phyloP scores from a whole-genome alignment of 1,284 basidiomycete species.

The Takashimella koratensis region DNA sequence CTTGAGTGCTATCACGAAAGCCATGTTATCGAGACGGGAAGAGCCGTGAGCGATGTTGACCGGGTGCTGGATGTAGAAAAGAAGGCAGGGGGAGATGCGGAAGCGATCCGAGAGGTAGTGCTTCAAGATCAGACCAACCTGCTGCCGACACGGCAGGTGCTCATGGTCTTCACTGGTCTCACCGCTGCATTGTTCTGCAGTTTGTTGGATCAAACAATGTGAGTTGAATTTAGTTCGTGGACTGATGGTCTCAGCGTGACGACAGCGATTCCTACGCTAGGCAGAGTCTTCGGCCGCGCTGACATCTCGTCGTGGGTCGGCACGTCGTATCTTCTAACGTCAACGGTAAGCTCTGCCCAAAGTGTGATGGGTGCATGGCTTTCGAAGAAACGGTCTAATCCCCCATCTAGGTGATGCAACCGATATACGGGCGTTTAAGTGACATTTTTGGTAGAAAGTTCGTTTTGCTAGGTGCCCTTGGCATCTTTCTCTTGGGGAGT shows the following conservation, averaged over 20 bases:
- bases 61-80: too few species aligned
- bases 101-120: too few species aligned
- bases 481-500: constrained; percentile 56
- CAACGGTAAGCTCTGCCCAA: too few species aligned
- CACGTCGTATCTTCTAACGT: constrained; percentile 29
- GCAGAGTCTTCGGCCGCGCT: constrained; percentile 61
- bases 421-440: constrained; percentile 61
- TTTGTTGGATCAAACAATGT: constrained; percentile 50
- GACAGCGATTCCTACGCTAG: constrained; percentile 64
- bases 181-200: constrained; percentile 54
- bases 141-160: constrained; percentile 61
- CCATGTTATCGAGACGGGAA: too few species aligned
- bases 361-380: too few species aligned
- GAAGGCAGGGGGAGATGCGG: too few species aligned
- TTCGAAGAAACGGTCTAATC: too few species aligned
- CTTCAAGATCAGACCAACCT: constrained; percentile 71
- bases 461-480: constrained; percentile 53
- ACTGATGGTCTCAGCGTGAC: constrained; percentile 57
- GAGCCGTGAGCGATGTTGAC: too few species aligned
- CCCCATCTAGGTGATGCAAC: too few species aligned
- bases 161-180: constrained; percentile 60
- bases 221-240: constrained; percentile 22
- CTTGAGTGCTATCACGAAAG: too few species aligned
- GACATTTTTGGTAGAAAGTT: constrained; percentile 71
- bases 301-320: constrained; percentile 63